A percentile compares a stretch with the other conserved stretches of the same genome.
Conservation (phyloP, 1,284 basidiomycete species). For the Austropuccinia psidii region DNA sequence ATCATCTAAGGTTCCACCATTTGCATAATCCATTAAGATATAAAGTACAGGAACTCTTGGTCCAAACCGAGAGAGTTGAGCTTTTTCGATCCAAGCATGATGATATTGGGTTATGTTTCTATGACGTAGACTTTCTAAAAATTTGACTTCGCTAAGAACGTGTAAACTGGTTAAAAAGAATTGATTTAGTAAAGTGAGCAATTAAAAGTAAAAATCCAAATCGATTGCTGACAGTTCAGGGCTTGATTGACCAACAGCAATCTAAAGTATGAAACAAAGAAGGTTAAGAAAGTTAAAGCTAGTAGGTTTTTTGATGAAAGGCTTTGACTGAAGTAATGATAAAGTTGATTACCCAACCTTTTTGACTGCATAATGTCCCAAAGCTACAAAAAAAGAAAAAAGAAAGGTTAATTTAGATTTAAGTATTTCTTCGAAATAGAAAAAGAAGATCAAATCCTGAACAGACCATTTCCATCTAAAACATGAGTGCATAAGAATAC, state of each 20-base stretch:
- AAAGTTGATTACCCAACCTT: slow-evolving; percentile 4
- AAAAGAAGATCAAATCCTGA: slow-evolving; percentile 9
- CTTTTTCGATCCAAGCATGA: slow-evolving; percentile 78
- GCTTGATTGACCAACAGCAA: slow-evolving; percentile 32
- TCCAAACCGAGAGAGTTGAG: slow-evolving; percentile 41
- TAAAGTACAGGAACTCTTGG: slow-evolving; percentile 45
- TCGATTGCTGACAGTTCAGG: slow-evolving; percentile 15
- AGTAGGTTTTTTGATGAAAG: not conserved
- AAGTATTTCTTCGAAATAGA: too few relatives aligned
- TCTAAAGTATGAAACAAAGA: too few relatives aligned
- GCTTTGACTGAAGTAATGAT: not conserved
- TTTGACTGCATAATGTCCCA: slow-evolving; percentile 29
- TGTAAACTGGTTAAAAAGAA: slow-evolving; percentile 40
- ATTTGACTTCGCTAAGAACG: slow-evolving; percentile 56
- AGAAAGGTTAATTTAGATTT: too few relatives aligned
- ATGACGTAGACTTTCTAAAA: slow-evolving; percentile 77
- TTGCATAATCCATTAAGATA: slow-evolving; percentile 47
- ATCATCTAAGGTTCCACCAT: slow-evolving; percentile 45
- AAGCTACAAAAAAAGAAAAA: not conserved
- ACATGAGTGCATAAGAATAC: slow-evolving; percentile 62
- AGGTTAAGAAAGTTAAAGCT: too few relatives aligned
- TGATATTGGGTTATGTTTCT: slow-evolving; percentile 90
- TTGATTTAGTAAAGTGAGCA: not conserved
- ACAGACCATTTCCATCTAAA: slow-evolving; percentile 11
- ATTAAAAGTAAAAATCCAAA: not conserved